Evolutionary conservation across 1,284 basidiomycete genomes (phyloP).

Genomic region (Malassezia sp.): DNA sequence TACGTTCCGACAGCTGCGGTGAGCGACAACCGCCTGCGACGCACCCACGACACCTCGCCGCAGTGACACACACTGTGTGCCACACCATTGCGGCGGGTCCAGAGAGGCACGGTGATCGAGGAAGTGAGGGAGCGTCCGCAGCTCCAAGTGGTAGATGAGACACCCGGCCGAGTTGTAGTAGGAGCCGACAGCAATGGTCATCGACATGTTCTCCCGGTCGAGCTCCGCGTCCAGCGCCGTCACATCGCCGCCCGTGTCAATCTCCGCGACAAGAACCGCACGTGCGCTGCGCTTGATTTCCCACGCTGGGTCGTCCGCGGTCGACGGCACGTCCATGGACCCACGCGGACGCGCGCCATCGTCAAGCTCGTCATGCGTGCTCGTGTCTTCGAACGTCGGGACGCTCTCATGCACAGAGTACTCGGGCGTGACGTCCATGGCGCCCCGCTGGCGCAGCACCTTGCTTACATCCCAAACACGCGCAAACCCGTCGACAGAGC

Average conservation of each 20-base stretch:
- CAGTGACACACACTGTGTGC: conserved; percentile 19
- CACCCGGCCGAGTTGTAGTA: conserved; percentile 17
- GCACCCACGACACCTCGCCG: conserved; percentile 8
- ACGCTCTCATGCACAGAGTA: background rate
- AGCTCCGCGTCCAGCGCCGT: conserved; percentile 17
- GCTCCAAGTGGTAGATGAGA: conserved; percentile 18
- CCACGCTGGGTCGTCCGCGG: conserved; percentile 5
- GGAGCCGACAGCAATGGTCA: conserved; percentile 17
- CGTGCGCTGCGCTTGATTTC: conserved; percentile 6
- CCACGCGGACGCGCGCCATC: background rate
- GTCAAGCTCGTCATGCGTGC: conserved; percentile 1
- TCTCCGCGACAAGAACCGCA: conserved; percentile 17
- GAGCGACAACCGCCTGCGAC: background rate
- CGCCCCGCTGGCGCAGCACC: background rate
- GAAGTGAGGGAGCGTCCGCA: conserved; percentile 8
- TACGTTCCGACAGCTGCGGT: conserved; percentile 20
- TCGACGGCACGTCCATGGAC: background rate
- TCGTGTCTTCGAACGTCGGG: background rate
- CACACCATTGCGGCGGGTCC: conserved; percentile 19
- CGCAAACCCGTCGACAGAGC: conserved; percentile 19
- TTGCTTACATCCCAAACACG: conserved; percentile 17
- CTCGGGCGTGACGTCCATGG: conserved; percentile 3
- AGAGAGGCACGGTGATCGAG: conserved; percentile 14
- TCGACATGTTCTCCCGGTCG: background rate
- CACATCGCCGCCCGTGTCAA: conserved; percentile 20